Percentiles rank a stretch among this genome's conserved stretches.
Conservation (phyloP, 495 filamentous ascomycete genomes). For the Annulohypoxylon maeteangense region DNA sequence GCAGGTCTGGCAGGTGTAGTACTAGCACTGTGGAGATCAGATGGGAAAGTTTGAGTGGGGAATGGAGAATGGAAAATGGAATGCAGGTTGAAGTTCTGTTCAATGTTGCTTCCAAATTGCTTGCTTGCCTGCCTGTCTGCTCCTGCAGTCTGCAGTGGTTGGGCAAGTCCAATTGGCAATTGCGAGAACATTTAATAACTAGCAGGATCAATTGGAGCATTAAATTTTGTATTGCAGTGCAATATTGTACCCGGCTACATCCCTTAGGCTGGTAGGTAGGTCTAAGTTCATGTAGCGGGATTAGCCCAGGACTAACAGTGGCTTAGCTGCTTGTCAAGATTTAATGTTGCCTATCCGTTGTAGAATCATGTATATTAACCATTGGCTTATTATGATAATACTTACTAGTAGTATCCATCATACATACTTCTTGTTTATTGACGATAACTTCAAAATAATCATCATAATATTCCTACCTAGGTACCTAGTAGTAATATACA, state of each 20-base stretch:
- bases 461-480: background rate
- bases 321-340: background rate
- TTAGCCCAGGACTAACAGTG: conserved; percentile 4
- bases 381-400: too few species aligned
- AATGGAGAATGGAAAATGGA: background rate
- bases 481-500: background rate
- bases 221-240: background rate
- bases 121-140: background rate
- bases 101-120: background rate
- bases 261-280: background rate
- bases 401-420: too few species aligned
- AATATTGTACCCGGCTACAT: background rate
- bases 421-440: too few species aligned
- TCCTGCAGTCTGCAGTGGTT: conserved; percentile 6
- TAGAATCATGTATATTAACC: background rate
- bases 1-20: conserved; percentile 4
- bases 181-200: background rate
- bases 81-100: background rate
- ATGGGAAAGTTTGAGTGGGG: conserved; percentile 11
- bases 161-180: conserved; percentile 12
- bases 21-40: conserved; percentile 16
- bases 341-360: background rate
- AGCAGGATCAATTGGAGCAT: conserved; percentile 7
- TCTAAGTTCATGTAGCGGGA: background rate
- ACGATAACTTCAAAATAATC: background rate